A percentile compares a stretch with the other conserved stretches of the same genome.
phyloP scores from a whole-genome alignment of 495 filamentous ascomycete genomes.

The Aspergillus sparsus region DNA sequence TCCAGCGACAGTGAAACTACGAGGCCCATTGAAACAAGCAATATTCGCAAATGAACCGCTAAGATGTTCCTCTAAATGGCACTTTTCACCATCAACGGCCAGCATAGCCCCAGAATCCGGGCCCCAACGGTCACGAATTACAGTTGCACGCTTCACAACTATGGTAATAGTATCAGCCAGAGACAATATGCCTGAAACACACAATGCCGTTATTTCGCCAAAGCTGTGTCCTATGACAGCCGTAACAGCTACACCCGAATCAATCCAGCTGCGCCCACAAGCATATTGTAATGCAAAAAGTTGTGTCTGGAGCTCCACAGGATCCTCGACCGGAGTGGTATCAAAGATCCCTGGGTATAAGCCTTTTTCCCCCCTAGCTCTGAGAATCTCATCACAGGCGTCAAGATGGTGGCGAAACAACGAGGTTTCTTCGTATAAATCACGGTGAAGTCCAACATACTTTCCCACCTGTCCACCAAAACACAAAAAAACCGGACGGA shows the following conservation, averaged over 20 bases:
- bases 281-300: constrained; percentile 54
- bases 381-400: constrained; percentile 18
- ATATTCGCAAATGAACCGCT: constrained; percentile 28
- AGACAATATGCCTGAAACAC: constrained; percentile 38
- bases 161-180: constrained; percentile 42
- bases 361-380: constrained; percentile 30
- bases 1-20: constrained; percentile 50
- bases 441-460: constrained; percentile 42
- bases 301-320: constrained; percentile 45
- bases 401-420: constrained; percentile 44
- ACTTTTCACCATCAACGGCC: constrained; percentile 44
- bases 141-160: constrained; percentile 41
- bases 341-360: constrained; percentile 55
- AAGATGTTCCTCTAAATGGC: background rate
- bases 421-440: constrained; percentile 34
- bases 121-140: constrained; percentile 52
- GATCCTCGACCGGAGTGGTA: constrained; percentile 33
- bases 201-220: constrained; percentile 48
- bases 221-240: constrained; percentile 56
- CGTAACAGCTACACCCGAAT: constrained; percentile 35
- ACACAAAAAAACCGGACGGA: constrained; percentile 47
- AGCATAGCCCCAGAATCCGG: constrained; percentile 53
- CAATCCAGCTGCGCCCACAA: constrained; percentile 49
- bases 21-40: constrained; percentile 54
- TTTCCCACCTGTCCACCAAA: constrained; percentile 56